Evolutionary conservation across 495 filamentous ascomycete genomes (phyloP), one percentile per base, ranked within the genome.

Genomic region (Usnea hakonensis): DNA sequence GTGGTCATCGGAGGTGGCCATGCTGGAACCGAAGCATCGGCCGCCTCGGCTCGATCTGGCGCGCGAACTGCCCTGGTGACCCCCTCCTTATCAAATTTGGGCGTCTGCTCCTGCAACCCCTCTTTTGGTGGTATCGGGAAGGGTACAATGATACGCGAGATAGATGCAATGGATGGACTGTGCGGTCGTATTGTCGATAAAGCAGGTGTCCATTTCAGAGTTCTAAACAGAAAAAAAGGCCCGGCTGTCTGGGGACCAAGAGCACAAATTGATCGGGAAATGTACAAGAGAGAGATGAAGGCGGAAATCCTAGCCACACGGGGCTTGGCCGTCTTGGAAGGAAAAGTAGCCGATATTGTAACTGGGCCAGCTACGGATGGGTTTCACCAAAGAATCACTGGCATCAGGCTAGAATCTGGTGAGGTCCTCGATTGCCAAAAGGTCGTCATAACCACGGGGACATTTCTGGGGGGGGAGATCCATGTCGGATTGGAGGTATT

Each of bases 71-170:
- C 89, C 6, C 82, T 98, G 60, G 80, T 98, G 41, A 98, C 94
- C 5, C 89, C 87, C 54, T 88, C 85, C 61, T 70, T 91, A 59
- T 85, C 90, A 56, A 96, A 96, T 68, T 87, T 98, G 33, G 94
- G 94, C 40, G 88, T 93, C 26, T 97, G 95, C 75, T 97, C 93
- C 57, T 98, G 94, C 78, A 98, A 98, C 74, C 94, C 94, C 33
- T 94, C 89, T 61, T 95, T 98, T 71, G 94, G 94, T 53, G 94
- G 94, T 37, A 98, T 98, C 67, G 94, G 94, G n/a, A 98, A 98
- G 74, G 94, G 94, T 13, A 97, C 89, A 19, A 97, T 98, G 81
- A 77, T 98, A 38, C 86, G 93, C 3, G 94, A 98, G 73, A 86
- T 98, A 35, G 94, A 98, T 76, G 95, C 94, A 0, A 82, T 98